Base-by-base conservation (phyloP, 352 stramenopile species). In the Globisporangium spinosum region DNA sequence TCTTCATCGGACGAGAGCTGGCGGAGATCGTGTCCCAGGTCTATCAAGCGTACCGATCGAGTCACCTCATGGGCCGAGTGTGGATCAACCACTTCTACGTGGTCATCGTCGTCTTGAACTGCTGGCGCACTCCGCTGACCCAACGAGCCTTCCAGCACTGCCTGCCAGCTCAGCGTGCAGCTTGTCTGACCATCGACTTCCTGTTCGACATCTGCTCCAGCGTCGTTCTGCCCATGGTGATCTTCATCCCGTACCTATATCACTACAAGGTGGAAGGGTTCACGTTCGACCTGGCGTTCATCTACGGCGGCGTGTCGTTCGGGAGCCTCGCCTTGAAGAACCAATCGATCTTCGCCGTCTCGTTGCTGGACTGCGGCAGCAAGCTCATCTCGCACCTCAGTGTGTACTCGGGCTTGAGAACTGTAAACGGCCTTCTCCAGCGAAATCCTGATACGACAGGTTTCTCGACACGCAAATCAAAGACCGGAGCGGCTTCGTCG, bases 301-400 rank as follows among this genome's bases (percentile, higher is more conserved):
- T 85, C 3, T 89, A 87, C 51, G 71, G 71, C 17, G 80, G 87
- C 35, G 70, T 74, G 62, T 68, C 25, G 34, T 87, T 85, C 35
- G 65, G 70, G 3, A 83, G 76, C 32, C 63, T 87, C 15, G 71
- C 87, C 3, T 71, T 77, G 23, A 77, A 89, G 47, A 69, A 69
- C 35, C 63, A 69, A 12, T 58, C 53, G 25, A 69, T 69, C 17
- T 69, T 69, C 3, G 63, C 63, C 5, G n/a, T 49, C 43, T 69
- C 63, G 43, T 13, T 63, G 27, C 8, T 58, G 10, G 63, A 69
- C 56, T 62, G 35, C 12, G 29, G 25, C 15, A 62, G 27, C 38
- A 69, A 69, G n/a, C 55, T 69, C 34, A 4, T 63, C 7, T 54
- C 63, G 7, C 63, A 69, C 13, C 3, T 63, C 17, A 69, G 63